Evolutionary conservation across 2,329 filamentous ascomycete species (phyloP).

Genomic region (Sporothrix pallida): DNA sequence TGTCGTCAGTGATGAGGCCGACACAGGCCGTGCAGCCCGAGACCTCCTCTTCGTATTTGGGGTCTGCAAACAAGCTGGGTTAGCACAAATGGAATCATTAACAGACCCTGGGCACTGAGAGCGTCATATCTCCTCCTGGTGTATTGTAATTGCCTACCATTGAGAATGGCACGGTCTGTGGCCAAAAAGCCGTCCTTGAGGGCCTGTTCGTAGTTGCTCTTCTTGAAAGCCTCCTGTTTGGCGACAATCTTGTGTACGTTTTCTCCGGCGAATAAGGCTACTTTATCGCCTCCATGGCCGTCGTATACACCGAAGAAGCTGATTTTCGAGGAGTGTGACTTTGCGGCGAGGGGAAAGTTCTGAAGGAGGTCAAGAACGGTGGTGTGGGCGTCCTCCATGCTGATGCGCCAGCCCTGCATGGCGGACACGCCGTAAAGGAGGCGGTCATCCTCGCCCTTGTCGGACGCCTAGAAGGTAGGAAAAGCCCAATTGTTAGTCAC

Average conservation of each 20-base stretch:
- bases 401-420: slow-evolving; percentile 99
- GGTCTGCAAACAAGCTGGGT: slow-evolving; percentile 64
- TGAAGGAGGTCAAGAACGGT: slow-evolving; percentile 84
- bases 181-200: slow-evolving; percentile 97
- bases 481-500: slow-evolving; percentile 24
- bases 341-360: slow-evolving; percentile 58
- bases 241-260: slow-evolving; percentile 92
- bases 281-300: slow-evolving; percentile 95
- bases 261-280: slow-evolving; percentile 89
- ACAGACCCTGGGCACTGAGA: not conserved
- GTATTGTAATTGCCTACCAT: slow-evolving; percentile 64
- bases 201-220: slow-evolving; percentile 90
- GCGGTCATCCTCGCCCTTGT: slow-evolving; percentile 88
- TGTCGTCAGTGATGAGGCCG: slow-evolving; percentile 83
- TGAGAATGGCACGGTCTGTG: slow-evolving; percentile 93
- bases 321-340: slow-evolving; percentile 73
- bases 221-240: slow-evolving; percentile 92
- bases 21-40: slow-evolving; percentile 97
- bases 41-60: slow-evolving; percentile 95
- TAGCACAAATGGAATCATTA: slow-evolving; percentile 26
- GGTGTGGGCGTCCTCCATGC: slow-evolving; percentile 98
- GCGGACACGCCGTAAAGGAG: slow-evolving; percentile 93
- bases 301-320: slow-evolving; percentile 99
- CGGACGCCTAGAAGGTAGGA: slow-evolving; percentile 70
- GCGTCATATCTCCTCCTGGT: not conserved